Evolutionary conservation across 805 yeast genomes (phyloP).

Genomic region (Monosporozyma yasuniensis): DNA sequence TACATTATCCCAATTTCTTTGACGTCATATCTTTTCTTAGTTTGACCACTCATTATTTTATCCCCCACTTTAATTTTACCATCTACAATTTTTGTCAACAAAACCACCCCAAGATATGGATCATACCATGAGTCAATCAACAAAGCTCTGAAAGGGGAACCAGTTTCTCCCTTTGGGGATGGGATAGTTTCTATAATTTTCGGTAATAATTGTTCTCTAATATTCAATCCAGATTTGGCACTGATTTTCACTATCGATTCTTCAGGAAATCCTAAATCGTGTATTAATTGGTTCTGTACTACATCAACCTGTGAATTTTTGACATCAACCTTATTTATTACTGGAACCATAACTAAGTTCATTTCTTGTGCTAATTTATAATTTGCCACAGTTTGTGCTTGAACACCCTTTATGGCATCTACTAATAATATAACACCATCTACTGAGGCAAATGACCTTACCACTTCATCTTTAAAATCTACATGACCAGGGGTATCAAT

Average conservation of each 20-base stretch:
- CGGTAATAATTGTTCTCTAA: constrained; percentile 62
- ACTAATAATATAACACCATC: constrained; percentile 86
- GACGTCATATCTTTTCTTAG: constrained; percentile 69
- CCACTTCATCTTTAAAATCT: constrained; percentile 81
- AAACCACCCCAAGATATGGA: constrained; percentile 80
- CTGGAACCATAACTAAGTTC: constrained; percentile 75
- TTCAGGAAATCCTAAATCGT: constrained; percentile 57
- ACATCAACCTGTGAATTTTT: constrained; percentile 70
- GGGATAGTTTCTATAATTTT: constrained; percentile 76
- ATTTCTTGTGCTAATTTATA: constrained; percentile 82
- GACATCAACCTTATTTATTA: constrained; percentile 84
- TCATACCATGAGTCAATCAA: constrained; percentile 98
- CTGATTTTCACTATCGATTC: constrained; percentile 76
- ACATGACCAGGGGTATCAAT: constrained; percentile 99
- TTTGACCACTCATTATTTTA: constrained; percentile 68
- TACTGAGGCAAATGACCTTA: constrained; percentile 90
- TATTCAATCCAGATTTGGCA: constrained; percentile 84
- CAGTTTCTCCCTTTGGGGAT: constrained; percentile 52
- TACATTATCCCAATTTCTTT: constrained; percentile 94
- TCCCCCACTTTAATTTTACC: constrained; percentile 70
- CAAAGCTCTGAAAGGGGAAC: constrained; percentile 48
- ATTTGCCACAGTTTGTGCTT: constrained; percentile 98
- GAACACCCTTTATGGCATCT: constrained; percentile 94
- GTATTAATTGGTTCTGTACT: constrained; percentile 77
- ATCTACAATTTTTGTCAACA: constrained; percentile 76